These are phyloP conservation scores for Globisporangium okanoganense DNA, from an alignment of 352 stramenopile species.

Conservation along the genomic window DNA sequence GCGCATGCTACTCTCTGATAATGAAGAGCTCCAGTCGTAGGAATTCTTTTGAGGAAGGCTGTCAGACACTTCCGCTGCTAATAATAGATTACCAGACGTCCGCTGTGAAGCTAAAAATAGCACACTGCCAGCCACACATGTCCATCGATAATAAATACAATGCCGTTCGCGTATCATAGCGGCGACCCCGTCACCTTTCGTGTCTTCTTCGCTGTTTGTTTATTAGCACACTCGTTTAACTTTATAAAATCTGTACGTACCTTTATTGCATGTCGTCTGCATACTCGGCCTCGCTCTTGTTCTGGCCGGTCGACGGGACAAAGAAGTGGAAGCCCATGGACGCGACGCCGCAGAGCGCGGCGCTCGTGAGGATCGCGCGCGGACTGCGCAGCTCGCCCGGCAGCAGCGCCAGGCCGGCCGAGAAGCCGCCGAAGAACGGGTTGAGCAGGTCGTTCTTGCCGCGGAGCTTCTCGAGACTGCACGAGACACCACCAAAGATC, in stretches of 20 bases:
- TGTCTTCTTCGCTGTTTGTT: background rate
- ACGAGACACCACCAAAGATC: conserved; percentile 71
- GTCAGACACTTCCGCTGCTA: background rate
- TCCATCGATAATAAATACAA: background rate
- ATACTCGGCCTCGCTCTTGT: conserved; percentile 13
- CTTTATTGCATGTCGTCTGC: background rate
- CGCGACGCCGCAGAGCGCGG: conserved; percentile 43
- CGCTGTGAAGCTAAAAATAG: background rate
- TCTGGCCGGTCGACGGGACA: conserved; percentile 33
- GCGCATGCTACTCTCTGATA: conserved; percentile 20
- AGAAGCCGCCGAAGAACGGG: conserved; percentile 63
- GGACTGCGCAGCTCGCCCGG: conserved; percentile 43
- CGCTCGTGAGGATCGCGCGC: conserved; percentile 32
- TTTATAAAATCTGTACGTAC: background rate
- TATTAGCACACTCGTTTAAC: conserved; percentile 2
- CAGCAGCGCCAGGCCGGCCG: conserved; percentile 47
- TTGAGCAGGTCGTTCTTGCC: conserved; percentile 59
- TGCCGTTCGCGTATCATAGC: background rate
- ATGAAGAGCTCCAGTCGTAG: background rate
- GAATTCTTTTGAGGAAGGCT: background rate
- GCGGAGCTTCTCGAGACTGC: conserved; percentile 56
- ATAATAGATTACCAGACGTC: background rate
- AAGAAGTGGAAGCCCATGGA: conserved; percentile 64
- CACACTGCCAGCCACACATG: background rate
- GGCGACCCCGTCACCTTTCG: background rate